Evolutionary conservation across 306 rosid species (phyloP), one percentile per base, ranked within the genome.

Genomic region (Calophaca sinica): DNA sequence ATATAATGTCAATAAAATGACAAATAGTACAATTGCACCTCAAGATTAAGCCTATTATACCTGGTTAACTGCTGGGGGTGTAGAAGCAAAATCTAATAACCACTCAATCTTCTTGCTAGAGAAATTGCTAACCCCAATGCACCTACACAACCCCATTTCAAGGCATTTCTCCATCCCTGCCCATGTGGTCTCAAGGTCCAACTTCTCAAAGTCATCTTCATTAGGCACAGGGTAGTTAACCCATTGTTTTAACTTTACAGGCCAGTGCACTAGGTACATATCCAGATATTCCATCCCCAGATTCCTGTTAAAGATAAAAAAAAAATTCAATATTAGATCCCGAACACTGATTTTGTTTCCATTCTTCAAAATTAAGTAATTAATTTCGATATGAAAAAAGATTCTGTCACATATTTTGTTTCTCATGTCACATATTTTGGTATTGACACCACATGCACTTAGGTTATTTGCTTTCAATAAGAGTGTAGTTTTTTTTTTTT

Each of bases 211-310:
- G 63, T 91, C 97, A 15, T 87, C 91, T 72, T 89, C 96, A 28
- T 80, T 89, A 1, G 97, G 98, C 68, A 94, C 83, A 9, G 91
- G 78, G 60, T 87, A 75, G 65, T 84, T 58, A 57, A 86, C 91
- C 94, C 98, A 83, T 78, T 93, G 91, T 89, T 89, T 94, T 82
- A 94, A 76, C 73, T 88, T 89, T 6, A 91, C 87, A 28, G 97
- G 98, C 98, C 97, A 94, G 79, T 94, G 98, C 83, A 94, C 96
- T 20, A 94, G 73, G 66, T 94, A 94, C 98, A 94, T 74, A 84
- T 94, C 97, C 79, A 94, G 58, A 78, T 91, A 85, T 39, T 87
- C 94, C 97, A 94, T 80, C 3, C 86, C 90, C 71, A 94, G 26
- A 29, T 75, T 89, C 88, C 98, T 94, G 69, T 62, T 54, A 35